A percentile compares a stretch with the other conserved stretches of the same genome.
Conservation (phyloP, 768 basidiomycete genomes). For the Trametes gibbosa region DNA sequence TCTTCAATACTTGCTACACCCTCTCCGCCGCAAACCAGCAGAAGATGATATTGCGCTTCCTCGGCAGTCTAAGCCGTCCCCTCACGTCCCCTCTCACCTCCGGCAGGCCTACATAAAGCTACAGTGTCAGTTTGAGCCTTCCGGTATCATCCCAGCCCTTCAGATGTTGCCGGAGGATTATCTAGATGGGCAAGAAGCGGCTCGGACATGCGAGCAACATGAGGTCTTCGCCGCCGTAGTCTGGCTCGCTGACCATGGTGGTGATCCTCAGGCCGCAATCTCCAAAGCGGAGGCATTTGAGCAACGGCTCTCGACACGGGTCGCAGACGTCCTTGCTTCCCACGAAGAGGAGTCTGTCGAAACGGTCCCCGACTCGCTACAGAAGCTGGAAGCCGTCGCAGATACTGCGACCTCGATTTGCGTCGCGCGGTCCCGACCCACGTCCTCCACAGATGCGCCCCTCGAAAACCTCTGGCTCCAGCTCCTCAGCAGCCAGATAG, state of each 20-base stretch:
- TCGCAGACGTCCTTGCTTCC: conserved; percentile 40
- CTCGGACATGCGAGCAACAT: conserved; percentile 63
- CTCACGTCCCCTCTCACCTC: conserved; percentile 46
- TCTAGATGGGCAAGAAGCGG: conserved; percentile 55
- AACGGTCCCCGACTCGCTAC: conserved; percentile 33
- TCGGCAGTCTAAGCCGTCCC: conserved; percentile 34
- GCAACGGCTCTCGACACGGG: conserved; percentile 43
- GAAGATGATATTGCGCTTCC: conserved; percentile 39
- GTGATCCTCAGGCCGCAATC: conserved; percentile 63
- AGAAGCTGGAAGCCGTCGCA: conserved; percentile 56
- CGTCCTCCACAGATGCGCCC: conserved; percentile 40
- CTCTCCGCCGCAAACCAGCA: conserved; percentile 42
- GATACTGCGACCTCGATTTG: conserved; percentile 67
- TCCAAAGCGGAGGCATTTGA: conserved; percentile 61
- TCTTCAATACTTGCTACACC: conserved; percentile 63
- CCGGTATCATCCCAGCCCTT: conserved; percentile 60
- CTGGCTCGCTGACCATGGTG: conserved; percentile 72
- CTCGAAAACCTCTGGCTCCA: conserved; percentile 90
- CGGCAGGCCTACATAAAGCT: conserved; percentile 67
- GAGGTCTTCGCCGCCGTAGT: conserved; percentile 73
- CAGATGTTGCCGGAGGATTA: conserved; percentile 48
- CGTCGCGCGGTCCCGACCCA: conserved; percentile 54
- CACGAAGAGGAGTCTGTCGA: conserved; percentile 8
- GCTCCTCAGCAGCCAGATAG: conserved; percentile 78
- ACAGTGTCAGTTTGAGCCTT: conserved; percentile 69